Evolutionary conservation across 164 flowering plant species (phyloP).

Genomic region (Nymphaea colorata): DNA sequence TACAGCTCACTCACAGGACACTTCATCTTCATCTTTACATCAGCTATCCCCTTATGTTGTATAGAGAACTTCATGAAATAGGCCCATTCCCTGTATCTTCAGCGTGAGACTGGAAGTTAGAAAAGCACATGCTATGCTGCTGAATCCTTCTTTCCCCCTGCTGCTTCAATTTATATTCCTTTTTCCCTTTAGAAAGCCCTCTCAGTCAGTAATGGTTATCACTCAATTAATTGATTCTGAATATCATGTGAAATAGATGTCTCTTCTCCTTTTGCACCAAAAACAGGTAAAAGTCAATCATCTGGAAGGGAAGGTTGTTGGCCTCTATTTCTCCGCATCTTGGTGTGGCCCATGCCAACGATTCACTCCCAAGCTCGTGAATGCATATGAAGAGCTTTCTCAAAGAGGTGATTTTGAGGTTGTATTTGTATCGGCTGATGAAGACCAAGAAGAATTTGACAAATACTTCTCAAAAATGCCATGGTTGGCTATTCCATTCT

Average conservation of each 20-base stretch:
- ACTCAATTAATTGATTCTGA: not conserved
- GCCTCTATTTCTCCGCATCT: slow-evolving; percentile 53
- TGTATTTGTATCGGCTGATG: slow-evolving; percentile 41
- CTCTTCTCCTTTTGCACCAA: not conserved
- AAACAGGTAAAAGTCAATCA: slow-evolving; percentile 32
- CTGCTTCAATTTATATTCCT: no score
- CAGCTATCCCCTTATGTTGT: no score
- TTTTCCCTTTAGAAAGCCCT: not conserved
- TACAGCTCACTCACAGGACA: no score
- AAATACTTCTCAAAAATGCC: slow-evolving; percentile 66
- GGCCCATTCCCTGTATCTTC: no score
- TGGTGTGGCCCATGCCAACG: slow-evolving; percentile 55
- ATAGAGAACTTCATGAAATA: no score
- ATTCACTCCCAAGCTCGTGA: slow-evolving; percentile 40
- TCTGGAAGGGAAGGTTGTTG: slow-evolving; percentile 46
- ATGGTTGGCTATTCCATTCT: slow-evolving; percentile 72
- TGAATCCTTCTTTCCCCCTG: no score
- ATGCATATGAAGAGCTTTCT: slow-evolving; percentile 34
- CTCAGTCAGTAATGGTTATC: not conserved
- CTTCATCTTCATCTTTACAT: no score
- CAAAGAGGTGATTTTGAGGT: slow-evolving; percentile 41
- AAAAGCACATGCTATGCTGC: no score
- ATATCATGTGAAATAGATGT: not conserved
- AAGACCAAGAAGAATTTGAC: slow-evolving; percentile 41
- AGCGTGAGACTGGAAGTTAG: no score